Evolutionary conservation across 2,329 filamentous ascomycete genomes (phyloP).

Genomic region (Aspergillaceae sp.): DNA sequence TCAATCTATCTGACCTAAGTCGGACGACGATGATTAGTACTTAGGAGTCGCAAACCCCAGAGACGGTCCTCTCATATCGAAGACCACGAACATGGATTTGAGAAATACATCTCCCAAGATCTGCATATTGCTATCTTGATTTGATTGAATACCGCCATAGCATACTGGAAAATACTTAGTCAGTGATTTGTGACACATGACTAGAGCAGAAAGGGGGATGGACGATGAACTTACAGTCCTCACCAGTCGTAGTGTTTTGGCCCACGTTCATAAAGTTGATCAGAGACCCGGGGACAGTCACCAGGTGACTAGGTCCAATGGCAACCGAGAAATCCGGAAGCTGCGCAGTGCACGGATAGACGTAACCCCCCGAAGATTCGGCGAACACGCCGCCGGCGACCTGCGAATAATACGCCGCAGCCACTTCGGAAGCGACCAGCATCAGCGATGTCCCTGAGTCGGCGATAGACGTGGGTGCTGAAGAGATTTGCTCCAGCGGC

Average conservation of each 20-base stretch:
- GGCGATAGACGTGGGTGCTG: slow-evolving; percentile 44
- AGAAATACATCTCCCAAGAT: slow-evolving; percentile 56
- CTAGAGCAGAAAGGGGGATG: background rate
- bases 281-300: slow-evolving; percentile 47
- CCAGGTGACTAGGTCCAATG: slow-evolving; percentile 41
- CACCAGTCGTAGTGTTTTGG: slow-evolving; percentile 33
- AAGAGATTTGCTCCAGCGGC: slow-evolving; percentile 25
- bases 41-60: slow-evolving; percentile 45
- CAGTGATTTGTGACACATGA: slow-evolving; percentile 6
- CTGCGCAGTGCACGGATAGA: slow-evolving; percentile 49
- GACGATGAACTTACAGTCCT: slow-evolving; percentile 26
- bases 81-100: slow-evolving; percentile 53
- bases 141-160: slow-evolving; percentile 53
- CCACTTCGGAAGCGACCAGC: slow-evolving; percentile 50
- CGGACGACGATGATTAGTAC: slow-evolving; percentile 5
- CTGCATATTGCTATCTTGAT: slow-evolving; percentile 46
- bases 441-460: slow-evolving; percentile 64
- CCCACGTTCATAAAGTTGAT: slow-evolving; percentile 49
- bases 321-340: slow-evolving; percentile 50
- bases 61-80: slow-evolving; percentile 42
- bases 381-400: slow-evolving; percentile 45
- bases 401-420: slow-evolving; percentile 50
- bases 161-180: slow-evolving; percentile 35
- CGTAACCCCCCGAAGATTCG: slow-evolving; percentile 40
- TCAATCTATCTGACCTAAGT: background rate